phyloP scores from a whole-genome alignment of 2,329 filamentous ascomycete genomes.

The Hypomyces perniciosus region DNA sequence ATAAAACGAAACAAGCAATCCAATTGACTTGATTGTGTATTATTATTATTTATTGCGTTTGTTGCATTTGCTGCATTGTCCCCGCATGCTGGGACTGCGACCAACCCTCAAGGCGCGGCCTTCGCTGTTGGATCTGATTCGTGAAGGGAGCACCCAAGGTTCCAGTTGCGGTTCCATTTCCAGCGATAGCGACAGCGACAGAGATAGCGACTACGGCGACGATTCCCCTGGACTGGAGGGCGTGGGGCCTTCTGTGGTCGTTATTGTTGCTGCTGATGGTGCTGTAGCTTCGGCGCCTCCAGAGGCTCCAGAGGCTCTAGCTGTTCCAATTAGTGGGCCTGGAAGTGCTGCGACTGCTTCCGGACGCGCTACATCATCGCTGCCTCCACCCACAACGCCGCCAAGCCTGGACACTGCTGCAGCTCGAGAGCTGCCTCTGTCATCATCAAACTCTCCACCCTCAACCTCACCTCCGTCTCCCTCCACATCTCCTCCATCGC shows the following conservation, averaged over 20 bases:
- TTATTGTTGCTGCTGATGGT: not conserved
- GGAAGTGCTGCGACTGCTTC: not conserved
- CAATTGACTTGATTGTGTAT: not conserved
- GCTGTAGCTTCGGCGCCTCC: not conserved
- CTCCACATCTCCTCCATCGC: conserved; percentile 27
- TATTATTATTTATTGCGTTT: not conserved
- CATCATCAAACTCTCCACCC: conserved; percentile 33
- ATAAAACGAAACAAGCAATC: not conserved
- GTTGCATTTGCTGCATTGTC: not conserved
- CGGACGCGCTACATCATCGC: conserved; percentile 28
- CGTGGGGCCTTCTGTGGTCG: not conserved
- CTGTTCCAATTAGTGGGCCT: not conserved
- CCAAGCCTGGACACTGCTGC: conserved; percentile 16
- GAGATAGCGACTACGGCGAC: conserved; percentile 1
- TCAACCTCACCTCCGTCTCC: conserved; percentile 29
- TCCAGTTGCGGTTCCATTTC: conserved; percentile 16
- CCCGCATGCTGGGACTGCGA: conserved; percentile 46
- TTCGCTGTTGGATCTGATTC: conserved; percentile 47
- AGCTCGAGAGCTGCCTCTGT: conserved; percentile 33
- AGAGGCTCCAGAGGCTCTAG: not conserved
- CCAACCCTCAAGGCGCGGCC: conserved; percentile 46
- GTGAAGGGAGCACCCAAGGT: conserved; percentile 28
- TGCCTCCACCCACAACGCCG: conserved; percentile 22
- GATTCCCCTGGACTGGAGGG: not conserved
- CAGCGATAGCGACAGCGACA: conserved; percentile 11